Base-by-base conservation (phyloP, 768 basidiomycete species). In the Suillus fuscotomentosus region DNA sequence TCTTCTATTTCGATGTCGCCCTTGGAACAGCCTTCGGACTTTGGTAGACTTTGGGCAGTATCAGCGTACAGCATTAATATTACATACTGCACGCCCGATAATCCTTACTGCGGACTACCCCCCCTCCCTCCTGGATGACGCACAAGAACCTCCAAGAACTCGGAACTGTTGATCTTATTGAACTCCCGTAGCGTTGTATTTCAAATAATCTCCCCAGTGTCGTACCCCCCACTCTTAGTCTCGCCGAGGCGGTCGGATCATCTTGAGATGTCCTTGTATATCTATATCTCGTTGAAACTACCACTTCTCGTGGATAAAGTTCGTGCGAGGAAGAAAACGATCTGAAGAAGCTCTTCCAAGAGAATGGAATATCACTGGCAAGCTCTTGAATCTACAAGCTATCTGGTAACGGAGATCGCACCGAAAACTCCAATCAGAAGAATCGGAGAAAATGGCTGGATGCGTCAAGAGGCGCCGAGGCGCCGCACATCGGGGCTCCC, bases 21-120 rank as follows among this genome's bases (percentile, higher is more conserved):
- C 56, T 57, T 41, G 38, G 22, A 42, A 59, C 48, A 50, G 48
- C 48, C 39, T 57, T 57, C 56, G 27, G 50, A 54, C 53, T 53
- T 34, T 53, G 51, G 51, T 14, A 31, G 17, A 31, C 10, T n/a
- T 34, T 54, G 24, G 48, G 17, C 41, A 20, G 27, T 27, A 42
- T 27, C 57, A 20, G 7, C 39, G 20, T 20, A 20, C 31, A 7
- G 17, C 20, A 38, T 38, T 6, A 31, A 31, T 31, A 31, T 54
- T 34, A 20, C 17, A 27, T 3, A 15, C 24, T 51, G 51, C 31
- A 53, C 9, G 8, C 50, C 50, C 27, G 17, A 17, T 51, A 31
- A 17, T 53, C 9, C 51, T 54, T 34, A 11, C 31, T 20, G 17
- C 20, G 4, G 51, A 20, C 51, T 34, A 20, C 53, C 34, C 53